phyloP scores from a whole-genome alignment of 140 eudicot species.

The Erigeron philadelphicus region DNA sequence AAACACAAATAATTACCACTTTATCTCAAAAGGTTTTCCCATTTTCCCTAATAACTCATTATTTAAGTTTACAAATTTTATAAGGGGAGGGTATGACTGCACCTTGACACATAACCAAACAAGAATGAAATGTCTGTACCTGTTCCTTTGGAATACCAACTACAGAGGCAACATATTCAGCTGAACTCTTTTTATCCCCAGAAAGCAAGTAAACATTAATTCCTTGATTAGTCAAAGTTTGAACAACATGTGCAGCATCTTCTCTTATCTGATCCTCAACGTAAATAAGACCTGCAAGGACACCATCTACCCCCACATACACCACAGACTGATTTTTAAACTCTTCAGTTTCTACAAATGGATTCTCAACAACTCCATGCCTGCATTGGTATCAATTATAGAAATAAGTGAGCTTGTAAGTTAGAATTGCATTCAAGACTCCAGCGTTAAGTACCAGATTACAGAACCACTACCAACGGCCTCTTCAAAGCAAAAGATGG shows the following conservation, averaged over 20 bases:
- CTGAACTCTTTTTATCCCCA: conserved; percentile 87
- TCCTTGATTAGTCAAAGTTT: conserved; percentile 64
- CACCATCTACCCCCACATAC: conserved; percentile 80
- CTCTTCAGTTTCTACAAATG: conserved; percentile 67
- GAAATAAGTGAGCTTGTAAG: background rate
- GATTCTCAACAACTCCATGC: conserved; percentile 71
- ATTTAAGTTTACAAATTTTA: background rate
- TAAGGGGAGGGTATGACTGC: background rate
- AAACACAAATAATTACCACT: background rate
- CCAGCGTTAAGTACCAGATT: background rate
- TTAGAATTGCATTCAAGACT: background rate
- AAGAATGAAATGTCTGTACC: conserved; percentile 23
- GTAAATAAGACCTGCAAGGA: conserved; percentile 78
- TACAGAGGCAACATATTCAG: conserved; percentile 86
- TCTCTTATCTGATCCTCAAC: conserved; percentile 98
- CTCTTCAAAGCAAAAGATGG: no score
- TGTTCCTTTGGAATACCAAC: conserved; percentile 86
- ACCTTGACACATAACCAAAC: background rate
- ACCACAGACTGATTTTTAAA: conserved; percentile 82
- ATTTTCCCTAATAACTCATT: background rate
- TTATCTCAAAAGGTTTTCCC: background rate
- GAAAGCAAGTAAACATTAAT: conserved; percentile 73
- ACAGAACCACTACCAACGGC: background rate
- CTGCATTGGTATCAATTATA: conserved; percentile 31
- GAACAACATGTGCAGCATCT: conserved; percentile 78